Conservation (phyloP, 2,329 filamentous ascomycete genomes). For the Ceratocystis colombiana region DNA sequence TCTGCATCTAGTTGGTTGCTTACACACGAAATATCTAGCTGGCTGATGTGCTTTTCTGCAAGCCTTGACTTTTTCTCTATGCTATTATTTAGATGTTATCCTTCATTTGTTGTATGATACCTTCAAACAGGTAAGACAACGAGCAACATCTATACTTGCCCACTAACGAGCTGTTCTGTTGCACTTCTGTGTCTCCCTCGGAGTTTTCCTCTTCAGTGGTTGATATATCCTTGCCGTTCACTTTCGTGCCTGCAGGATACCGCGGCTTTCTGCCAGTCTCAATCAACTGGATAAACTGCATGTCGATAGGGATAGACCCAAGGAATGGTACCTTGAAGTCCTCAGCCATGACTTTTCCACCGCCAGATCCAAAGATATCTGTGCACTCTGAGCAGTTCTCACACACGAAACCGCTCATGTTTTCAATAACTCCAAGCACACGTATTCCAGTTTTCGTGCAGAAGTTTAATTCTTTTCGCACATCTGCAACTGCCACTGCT, state of each 20-base stretch:
- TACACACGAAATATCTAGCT: background rate
- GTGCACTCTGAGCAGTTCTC: slow-evolving; percentile 74
- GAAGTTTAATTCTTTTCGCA: slow-evolving; percentile 90
- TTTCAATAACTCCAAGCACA: slow-evolving; percentile 85
- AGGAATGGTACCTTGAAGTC: slow-evolving; percentile 79
- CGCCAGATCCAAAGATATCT: slow-evolving; percentile 85
- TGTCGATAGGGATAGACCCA: slow-evolving; percentile 82
- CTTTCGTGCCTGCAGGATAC: slow-evolving; percentile 58
- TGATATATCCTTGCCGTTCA: slow-evolving; percentile 48
- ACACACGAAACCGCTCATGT: slow-evolving; percentile 91
- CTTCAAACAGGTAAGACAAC: slow-evolving; percentile 56
- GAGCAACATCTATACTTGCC: slow-evolving; percentile 66
- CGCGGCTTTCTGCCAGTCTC: slow-evolving; percentile 58
- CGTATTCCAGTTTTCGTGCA: slow-evolving; percentile 72
- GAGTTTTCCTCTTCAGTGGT: slow-evolving; percentile 20
- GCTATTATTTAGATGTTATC: slow-evolving; percentile 27
- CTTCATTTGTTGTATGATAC: slow-evolving; percentile 44
- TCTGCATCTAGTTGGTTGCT: background rate
- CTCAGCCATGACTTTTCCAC: slow-evolving; percentile 76
- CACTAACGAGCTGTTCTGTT: slow-evolving; percentile 41
- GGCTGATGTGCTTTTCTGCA: background rate
- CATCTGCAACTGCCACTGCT: slow-evolving; percentile 84
- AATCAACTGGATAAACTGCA: slow-evolving; percentile 77
- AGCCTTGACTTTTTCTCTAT: background rate
- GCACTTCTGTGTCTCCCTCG: slow-evolving; percentile 24